These are phyloP conservation scores for Pseudonitzschia multistriata DNA, from an alignment of 108 stramenopile genomes.

Conservation along the genomic window DNA sequence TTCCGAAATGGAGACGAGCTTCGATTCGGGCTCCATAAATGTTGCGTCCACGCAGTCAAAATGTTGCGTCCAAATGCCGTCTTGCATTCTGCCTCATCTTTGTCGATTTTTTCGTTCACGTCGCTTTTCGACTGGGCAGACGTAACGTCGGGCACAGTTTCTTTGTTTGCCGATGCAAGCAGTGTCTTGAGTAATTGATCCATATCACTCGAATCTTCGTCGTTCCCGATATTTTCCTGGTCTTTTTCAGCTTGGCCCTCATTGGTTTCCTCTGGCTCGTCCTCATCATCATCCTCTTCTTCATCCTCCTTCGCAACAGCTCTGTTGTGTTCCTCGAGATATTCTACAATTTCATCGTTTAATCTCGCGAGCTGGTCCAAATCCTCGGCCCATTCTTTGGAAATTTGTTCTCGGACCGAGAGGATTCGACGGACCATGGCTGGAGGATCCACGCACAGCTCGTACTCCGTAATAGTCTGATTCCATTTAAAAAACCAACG, in stretches of 20 bases:
- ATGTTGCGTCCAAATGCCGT: constrained; percentile 53
- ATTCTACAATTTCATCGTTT: constrained; percentile 41
- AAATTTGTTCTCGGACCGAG: constrained; percentile 72
- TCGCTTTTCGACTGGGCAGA: not conserved
- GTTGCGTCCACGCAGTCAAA: constrained; percentile 42
- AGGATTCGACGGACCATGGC: constrained; percentile 66
- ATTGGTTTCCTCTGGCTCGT: not conserved
- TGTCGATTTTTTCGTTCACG: not conserved
- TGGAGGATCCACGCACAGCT: constrained; percentile 68
- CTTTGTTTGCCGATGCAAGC: not conserved
- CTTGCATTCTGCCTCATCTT: not conserved
- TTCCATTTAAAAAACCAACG: too few species aligned
- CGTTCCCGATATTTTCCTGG: not conserved
- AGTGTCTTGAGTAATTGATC: not conserved
- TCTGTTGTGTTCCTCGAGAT: constrained; percentile 27
- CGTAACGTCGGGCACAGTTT: not conserved
- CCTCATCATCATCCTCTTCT: constrained; percentile 16
- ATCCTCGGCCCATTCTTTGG: constrained; percentile 68
- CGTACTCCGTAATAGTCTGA: constrained; percentile 38
- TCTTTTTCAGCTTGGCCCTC: not conserved
- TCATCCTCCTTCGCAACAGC: not conserved
- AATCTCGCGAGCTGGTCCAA: constrained; percentile 48
- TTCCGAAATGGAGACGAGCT: constrained; percentile 62
- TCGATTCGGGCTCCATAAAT: constrained; percentile 37
- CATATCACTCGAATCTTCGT: constrained; percentile 1